These are phyloP conservation scores for Asparagopsis taxiformis DNA, from an alignment of 31 red algal species.

Conservation along the genomic window DNA sequence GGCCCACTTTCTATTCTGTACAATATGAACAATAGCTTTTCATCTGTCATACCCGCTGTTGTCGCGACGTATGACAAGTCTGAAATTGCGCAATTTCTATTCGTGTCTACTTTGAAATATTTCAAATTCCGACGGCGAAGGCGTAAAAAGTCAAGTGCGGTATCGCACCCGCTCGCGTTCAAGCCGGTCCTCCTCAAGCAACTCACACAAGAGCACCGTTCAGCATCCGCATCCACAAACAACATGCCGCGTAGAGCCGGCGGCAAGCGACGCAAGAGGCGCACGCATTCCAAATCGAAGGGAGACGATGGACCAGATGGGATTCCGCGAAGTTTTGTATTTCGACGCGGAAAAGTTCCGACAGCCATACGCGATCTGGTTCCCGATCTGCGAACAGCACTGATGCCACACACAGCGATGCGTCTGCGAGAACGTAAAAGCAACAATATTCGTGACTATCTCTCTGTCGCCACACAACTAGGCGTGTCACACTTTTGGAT, in stretches of 20 bases:
- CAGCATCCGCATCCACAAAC: too few relatives aligned
- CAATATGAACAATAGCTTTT: too few relatives aligned
- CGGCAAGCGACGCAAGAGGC: slow-evolving; percentile 55
- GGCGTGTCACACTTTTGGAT: slow-evolving; percentile 90
- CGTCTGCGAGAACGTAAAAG: slow-evolving; percentile 57
- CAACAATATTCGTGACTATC: slow-evolving; percentile 65
- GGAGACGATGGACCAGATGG: background rate
- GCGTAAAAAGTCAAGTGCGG: too few relatives aligned
- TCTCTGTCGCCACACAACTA: slow-evolving; percentile 56
- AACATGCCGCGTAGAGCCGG: slow-evolving; percentile 58
- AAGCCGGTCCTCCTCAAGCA: too few relatives aligned
- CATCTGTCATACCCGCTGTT: too few relatives aligned
- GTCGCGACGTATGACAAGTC: too few relatives aligned
- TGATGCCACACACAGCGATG: slow-evolving; percentile 83
- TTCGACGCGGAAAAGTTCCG: slow-evolving; percentile 67
- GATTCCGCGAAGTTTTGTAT: background rate
- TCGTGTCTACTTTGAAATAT: too few relatives aligned
- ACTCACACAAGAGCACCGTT: too few relatives aligned
- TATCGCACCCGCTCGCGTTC: too few relatives aligned
- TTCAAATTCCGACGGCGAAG: too few relatives aligned
- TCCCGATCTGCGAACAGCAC: slow-evolving; percentile 56
- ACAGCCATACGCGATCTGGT: slow-evolving; percentile 66
- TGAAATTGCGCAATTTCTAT: too few relatives aligned
- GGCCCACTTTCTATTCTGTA: too few relatives aligned
- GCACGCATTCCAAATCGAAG: slow-evolving; percentile 51